Percentiles rank a stretch among this genome's conserved stretches.
Evolutionary conservation across 1,139 yeast genomes (phyloP).

Genomic region (Blastobotrys aristatus): DNA sequence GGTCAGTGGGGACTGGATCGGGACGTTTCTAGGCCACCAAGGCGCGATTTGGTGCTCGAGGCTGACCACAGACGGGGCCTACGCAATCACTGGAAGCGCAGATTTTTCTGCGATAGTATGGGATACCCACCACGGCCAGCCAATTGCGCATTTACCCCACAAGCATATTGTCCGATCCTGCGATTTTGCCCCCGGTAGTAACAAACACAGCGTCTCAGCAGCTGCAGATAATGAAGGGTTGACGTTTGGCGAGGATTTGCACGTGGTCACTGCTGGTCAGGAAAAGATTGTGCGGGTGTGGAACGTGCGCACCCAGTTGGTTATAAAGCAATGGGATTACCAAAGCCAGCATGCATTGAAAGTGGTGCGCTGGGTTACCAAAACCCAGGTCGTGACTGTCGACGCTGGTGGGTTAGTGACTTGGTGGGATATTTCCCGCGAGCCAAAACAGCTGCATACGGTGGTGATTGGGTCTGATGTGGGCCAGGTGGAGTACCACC

Average conservation of each 20-base stretch:
- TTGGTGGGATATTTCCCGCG: conserved; percentile 32
- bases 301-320: conserved; percentile 17
- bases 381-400: conserved; percentile 24
- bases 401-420: conserved; percentile 28
- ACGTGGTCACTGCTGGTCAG: conserved; percentile 28
- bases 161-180: conserved; percentile 34
- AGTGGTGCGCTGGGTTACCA: conserved; percentile 24
- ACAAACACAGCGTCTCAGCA: conserved; percentile 1
- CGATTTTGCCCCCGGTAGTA: conserved; percentile 22
- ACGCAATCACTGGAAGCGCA: conserved; percentile 36
- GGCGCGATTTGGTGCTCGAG: conserved; percentile 39
- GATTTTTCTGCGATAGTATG: conserved; percentile 37
- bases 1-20: conserved; percentile 39
- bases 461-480: conserved; percentile 25
- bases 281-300: conserved; percentile 27
- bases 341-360: conserved; percentile 14
- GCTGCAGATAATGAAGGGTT: conserved; percentile 5
- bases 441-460: conserved; percentile 15
- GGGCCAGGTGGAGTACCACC: conserved; percentile 30
- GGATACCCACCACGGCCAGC: conserved; percentile 31
- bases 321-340: conserved; percentile 22
- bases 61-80: conserved; percentile 27
- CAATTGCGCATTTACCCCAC: conserved; percentile 28
- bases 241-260: conserved; percentile 4
- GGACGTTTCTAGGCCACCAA: conserved; percentile 38